Conservation (phyloP, 2,329 filamentous ascomycete species). For the Coniochaeta ligniaria region DNA sequence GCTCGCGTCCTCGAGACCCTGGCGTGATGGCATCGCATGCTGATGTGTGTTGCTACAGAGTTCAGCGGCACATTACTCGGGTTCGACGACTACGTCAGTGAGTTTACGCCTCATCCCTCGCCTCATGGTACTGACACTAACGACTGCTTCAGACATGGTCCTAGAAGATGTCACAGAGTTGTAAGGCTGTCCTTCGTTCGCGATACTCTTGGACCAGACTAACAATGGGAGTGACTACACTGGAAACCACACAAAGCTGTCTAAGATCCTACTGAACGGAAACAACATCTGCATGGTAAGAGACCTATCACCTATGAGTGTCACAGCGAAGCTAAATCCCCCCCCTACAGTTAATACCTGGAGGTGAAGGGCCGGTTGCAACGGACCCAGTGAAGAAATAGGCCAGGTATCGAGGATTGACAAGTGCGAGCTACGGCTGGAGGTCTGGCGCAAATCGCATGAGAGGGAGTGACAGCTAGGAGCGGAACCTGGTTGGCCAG, state of each 20-base stretch:
- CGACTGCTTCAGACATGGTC: constrained; percentile 73
- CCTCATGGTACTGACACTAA: constrained; percentile 10
- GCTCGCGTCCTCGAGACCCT: constrained; percentile 3
- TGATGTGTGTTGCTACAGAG: constrained; percentile 45
- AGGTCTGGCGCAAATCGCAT: not conserved
- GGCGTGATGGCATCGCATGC: not conserved
- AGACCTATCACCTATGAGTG: not conserved
- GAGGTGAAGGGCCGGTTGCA: constrained; percentile 61
- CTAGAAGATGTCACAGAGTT: constrained; percentile 95
- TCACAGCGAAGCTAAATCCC: not conserved
- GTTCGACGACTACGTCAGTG: constrained; percentile 99
- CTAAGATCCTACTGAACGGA: constrained; percentile 92
- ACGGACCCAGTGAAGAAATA: constrained; percentile 13
- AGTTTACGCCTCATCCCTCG: constrained; percentile 36
- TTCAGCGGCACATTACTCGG: constrained; percentile 91
- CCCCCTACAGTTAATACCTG: constrained; percentile 59
- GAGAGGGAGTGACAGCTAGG: not conserved
- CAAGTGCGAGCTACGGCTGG: not conserved
- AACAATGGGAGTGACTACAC: constrained; percentile 67
- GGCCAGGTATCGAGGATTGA: constrained; percentile 6
- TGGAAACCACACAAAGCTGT: constrained; percentile 78
- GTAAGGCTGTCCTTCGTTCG: constrained; percentile 40
- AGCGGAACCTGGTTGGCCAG: not conserved
- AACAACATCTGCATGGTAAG: constrained; percentile 99
- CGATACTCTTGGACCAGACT: constrained; percentile 12